Evolutionary conservation across 2,329 filamentous ascomycete species (phyloP).

Genomic region (Pseudogymnoascus sp.): DNA sequence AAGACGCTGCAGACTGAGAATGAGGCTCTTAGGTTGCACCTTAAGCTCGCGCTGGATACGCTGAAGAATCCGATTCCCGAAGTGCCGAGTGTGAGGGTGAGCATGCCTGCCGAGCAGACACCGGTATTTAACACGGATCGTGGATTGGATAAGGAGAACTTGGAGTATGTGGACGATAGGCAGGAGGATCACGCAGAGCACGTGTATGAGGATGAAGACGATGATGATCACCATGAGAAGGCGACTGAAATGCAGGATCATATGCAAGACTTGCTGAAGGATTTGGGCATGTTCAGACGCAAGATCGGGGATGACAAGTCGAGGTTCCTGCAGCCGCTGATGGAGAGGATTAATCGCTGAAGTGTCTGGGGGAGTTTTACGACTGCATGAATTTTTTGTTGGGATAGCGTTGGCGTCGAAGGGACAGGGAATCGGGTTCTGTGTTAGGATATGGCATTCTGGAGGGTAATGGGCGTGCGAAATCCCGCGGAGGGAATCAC

Average conservation of each 20-base stretch:
- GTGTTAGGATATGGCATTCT: not conserved
- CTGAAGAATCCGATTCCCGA: conserved; percentile 84
- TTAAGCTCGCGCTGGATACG: conserved; percentile 78
- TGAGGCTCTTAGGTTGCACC: conserved; percentile 76
- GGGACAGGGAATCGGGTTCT: not conserved
- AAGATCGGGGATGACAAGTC: conserved; percentile 79
- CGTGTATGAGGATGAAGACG: conserved; percentile 50
- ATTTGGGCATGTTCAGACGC: conserved; percentile 70
- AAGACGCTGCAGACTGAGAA: conserved; percentile 83
- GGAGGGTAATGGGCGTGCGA: not conserved
- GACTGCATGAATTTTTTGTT: conserved; percentile 2
- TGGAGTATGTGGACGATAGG: conserved; percentile 17
- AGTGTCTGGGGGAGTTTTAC: not conserved
- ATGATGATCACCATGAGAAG: conserved; percentile 43
- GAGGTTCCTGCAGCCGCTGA: conserved; percentile 51
- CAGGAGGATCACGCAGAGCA: conserved; percentile 33
- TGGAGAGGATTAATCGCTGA: conserved; percentile 32
- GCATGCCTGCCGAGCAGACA: conserved; percentile 24
- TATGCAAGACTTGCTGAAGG: conserved; percentile 75
- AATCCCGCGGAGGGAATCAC: not conserved
- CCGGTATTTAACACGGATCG: conserved; percentile 18
- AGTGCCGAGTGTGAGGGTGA: conserved; percentile 34
- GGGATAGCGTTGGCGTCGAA: not conserved
- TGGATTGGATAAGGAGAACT: conserved; percentile 27
- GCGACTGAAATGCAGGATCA: conserved; percentile 68